phyloP scores from a whole-genome alignment of 2,329 filamentous ascomycete species.

The Colletotrichum filicis region DNA sequence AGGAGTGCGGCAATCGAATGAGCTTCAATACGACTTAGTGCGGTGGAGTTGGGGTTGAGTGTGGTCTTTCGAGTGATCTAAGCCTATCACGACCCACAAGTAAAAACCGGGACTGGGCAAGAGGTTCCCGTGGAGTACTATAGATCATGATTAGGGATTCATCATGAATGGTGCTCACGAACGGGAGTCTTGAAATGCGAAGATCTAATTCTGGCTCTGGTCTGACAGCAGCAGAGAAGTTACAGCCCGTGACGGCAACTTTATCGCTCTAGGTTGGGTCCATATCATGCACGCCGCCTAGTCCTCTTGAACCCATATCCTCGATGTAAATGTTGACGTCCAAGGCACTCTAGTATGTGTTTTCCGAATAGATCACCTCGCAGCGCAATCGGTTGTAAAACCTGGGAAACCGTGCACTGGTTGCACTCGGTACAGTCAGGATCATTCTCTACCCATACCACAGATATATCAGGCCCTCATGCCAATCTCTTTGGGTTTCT shows the following conservation, averaged over 20 bases:
- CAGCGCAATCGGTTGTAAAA: background rate
- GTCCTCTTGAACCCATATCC: too few relatives aligned
- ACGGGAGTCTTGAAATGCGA: background rate
- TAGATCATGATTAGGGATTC: background rate
- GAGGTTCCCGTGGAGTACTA: background rate
- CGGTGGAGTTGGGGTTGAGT: background rate
- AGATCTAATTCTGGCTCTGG: too few relatives aligned
- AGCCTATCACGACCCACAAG: background rate
- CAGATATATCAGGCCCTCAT: background rate
- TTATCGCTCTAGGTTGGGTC: too few relatives aligned
- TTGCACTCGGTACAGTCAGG: background rate
- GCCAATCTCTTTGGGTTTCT: background rate
- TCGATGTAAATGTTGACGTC: too few relatives aligned
- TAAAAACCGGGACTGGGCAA: background rate
- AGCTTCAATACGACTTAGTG: background rate
- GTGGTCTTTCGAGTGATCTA: background rate
- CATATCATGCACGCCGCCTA: too few relatives aligned
- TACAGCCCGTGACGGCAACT: too few relatives aligned
- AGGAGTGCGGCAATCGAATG: background rate
- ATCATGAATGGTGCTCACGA: background rate
- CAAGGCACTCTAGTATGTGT: too few relatives aligned
- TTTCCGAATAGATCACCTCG: too few relatives aligned
- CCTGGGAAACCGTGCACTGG: background rate
- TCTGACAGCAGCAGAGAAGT: too few relatives aligned
- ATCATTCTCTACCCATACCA: too few relatives aligned